phyloP scores from a whole-genome alignment of 2,329 filamentous ascomycete species.

The Lecanicillium sp. region DNA sequence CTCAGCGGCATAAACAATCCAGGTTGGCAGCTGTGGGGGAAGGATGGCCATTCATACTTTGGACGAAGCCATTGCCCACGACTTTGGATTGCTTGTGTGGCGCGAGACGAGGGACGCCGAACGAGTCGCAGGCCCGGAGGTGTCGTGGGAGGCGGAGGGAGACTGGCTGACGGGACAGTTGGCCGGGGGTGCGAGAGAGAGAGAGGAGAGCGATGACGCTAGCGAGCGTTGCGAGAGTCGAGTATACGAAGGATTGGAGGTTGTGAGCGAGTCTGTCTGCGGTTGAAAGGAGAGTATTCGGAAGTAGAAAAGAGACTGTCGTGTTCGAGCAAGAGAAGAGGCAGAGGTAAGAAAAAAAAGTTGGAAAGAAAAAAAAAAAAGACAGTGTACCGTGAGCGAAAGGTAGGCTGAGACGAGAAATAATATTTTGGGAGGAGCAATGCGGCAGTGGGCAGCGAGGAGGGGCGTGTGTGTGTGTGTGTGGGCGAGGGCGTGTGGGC shows the following conservation, averaged over 20 bases:
- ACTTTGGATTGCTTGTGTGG: conserved; percentile 28
- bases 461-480: conserved; percentile 17
- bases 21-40: conserved; percentile 14
- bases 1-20: conserved; percentile 20
- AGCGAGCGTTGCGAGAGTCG: conserved; percentile 4
- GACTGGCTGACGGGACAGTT: conserved; percentile 10
- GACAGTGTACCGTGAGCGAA: conserved; percentile 17
- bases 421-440: conserved; percentile 35
- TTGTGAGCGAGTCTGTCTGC: not conserved
- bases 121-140: not conserved
- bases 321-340: conserved; percentile 2
- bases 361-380: conserved; percentile 5
- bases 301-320: not conserved
- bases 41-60: conserved; percentile 41
- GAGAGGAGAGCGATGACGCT: conserved; percentile 6
- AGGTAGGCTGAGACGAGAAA: conserved; percentile 27
- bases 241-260: not conserved
- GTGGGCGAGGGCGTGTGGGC: conserved; percentile 9
- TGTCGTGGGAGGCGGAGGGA: not conserved
- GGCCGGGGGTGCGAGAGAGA: not conserved
- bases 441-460: conserved; percentile 19
- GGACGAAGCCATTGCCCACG: conserved; percentile 54
- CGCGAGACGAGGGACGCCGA: conserved; percentile 25
- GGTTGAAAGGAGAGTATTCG: conserved; percentile 5
- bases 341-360: conserved; percentile 5